A percentile compares a stretch with the other conserved stretches of the same genome.
Conservation (phyloP, 179 eudicot genomes). For the Pouteria campechiana region DNA sequence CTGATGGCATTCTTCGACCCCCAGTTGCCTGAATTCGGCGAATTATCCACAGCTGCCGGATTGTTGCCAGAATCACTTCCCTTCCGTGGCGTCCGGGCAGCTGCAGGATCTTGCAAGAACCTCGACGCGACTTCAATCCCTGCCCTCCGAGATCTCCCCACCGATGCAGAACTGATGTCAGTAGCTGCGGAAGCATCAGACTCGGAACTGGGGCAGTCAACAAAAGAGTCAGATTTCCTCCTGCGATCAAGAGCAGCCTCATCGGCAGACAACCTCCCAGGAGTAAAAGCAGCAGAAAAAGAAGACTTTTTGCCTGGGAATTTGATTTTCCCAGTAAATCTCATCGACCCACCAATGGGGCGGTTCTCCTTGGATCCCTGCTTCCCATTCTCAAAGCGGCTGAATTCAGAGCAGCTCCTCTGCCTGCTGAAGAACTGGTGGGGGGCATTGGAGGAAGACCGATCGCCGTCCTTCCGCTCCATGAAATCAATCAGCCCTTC, state of each 20-base stretch:
- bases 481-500: conserved; percentile 9
- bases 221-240: conserved; percentile 7
- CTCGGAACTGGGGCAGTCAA: conserved; percentile 12
- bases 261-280: conserved; percentile 29
- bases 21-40: conserved; percentile 6
- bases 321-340: conserved; percentile 19
- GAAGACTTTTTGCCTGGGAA: conserved; percentile 10
- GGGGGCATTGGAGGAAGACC: neutral
- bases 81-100: conserved; percentile 5
- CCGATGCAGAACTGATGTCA: conserved; percentile 16
- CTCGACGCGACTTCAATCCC: conserved; percentile 19
- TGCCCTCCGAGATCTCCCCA: conserved; percentile 15
- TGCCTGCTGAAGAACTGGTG: conserved; percentile 17
- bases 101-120: conserved; percentile 10
- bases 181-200: conserved; percentile 15
- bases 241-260: conserved; percentile 14
- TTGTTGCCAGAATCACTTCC: conserved; percentile 5
- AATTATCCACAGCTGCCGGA: conserved; percentile 3
- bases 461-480: neutral
- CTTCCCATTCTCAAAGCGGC: conserved; percentile 12
- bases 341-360: conserved; percentile 31
- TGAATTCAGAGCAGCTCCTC: conserved; percentile 20
- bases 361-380: conserved; percentile 19
- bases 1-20: conserved; percentile 8
- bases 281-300: conserved; percentile 5